phyloP scores from a whole-genome alignment of 176 grass and related monocot genomes.

The Puccinellia tenuiflora region DNA sequence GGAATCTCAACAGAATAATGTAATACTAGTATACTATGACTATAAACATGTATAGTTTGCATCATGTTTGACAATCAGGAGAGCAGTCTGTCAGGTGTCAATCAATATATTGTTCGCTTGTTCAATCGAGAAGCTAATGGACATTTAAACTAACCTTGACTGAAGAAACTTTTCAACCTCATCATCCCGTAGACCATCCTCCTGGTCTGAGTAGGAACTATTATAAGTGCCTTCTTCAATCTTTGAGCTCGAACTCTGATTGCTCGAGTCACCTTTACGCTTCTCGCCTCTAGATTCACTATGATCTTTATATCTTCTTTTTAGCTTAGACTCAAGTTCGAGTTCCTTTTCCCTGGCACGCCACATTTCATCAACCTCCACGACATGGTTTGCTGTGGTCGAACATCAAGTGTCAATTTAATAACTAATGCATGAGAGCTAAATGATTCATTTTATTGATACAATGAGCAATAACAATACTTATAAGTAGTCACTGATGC shows the following conservation, averaged over 20 bases:
- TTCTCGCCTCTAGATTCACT: constrained; percentile 34
- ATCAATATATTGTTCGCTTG: not conserved
- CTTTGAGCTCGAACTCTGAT: constrained; percentile 37
- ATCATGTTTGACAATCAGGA: not conserved
- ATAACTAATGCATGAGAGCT: not conserved
- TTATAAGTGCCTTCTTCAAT: constrained; percentile 29
- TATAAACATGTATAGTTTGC: not conserved
- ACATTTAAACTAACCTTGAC: constrained; percentile 59
- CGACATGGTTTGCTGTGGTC: constrained; percentile 70
- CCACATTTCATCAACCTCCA: constrained; percentile 94
- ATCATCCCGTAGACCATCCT: constrained; percentile 51
- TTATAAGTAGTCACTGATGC: not conserved
- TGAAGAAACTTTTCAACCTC: constrained; percentile 83
- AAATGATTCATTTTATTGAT: not conserved
- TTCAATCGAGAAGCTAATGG: not conserved
- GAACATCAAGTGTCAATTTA: constrained; percentile 14
- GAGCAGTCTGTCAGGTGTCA: not conserved
- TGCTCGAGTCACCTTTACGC: constrained; percentile 32
- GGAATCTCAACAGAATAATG: not conserved
- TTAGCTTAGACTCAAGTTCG: constrained; percentile 58
- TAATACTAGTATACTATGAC: not conserved
- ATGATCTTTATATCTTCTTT: constrained; percentile 20
- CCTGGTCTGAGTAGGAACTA: constrained; percentile 38
- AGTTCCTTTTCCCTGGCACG: constrained; percentile 76
- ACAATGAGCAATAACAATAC: not conserved